Evolutionary conservation across 2,329 filamentous ascomycete species (phyloP), one percentile per base, ranked within the genome.

Genomic region (Clarireedia homoeocarpa): DNA sequence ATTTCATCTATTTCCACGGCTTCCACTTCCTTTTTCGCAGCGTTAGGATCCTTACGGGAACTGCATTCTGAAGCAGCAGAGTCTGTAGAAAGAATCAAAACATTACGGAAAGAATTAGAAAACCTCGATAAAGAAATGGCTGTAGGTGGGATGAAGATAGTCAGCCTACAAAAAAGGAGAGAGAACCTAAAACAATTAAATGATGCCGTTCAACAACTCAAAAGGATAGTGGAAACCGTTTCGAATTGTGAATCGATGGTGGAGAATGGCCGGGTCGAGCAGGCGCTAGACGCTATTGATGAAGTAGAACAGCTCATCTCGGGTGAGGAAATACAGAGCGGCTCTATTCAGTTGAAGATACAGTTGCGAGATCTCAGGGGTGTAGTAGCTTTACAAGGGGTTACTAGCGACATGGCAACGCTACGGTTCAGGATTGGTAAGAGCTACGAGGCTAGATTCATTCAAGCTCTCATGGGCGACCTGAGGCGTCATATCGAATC

Each of bases 1-100:
- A 96, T 99, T 64, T 90, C 89, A 34, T 96, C 91, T 0, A 99
- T 99, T 60, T 97, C 92, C 2, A 91, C 89, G 0, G 94, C 94
- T 1, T 97, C 94, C 0, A 91, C 90, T 0, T 96, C 92, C 0
- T 99, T 99, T 71, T 99, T 99, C 67, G 91, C 91, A 0, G 94
- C 94, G 0, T 76, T 99, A 0, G 92, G 94, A 0, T 95, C 91
- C 0, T 75, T 99, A 36, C 87, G 90, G 62, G 90, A 96, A 68
- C 76, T 99, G 10, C 92, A 99, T 69, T 86, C 86, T 0, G 94
- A 99, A 71, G 91, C 94, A 6, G 87, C 91, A 10, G 89, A 95
- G 56, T 97, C 92, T 2, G 91, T 99, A 2, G 79, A 86, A 7
- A 84, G 88, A 59, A 99, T 99, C 58, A 90, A 91, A 67, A 78